Evolutionary conservation across 1,284 basidiomycete genomes (phyloP).

Genomic region (Trametes sp.): DNA sequence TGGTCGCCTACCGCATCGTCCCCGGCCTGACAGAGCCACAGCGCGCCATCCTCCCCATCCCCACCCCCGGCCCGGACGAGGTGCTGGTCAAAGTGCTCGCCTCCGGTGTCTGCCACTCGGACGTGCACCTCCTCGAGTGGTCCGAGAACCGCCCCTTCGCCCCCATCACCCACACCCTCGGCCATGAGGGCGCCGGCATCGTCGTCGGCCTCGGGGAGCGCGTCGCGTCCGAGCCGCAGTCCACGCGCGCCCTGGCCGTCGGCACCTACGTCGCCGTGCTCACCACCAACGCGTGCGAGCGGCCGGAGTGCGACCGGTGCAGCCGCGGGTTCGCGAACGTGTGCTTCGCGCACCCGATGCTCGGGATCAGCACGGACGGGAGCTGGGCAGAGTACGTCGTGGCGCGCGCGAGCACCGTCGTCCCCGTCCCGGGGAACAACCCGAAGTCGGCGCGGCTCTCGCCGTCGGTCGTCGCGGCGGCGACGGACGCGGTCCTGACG

Average conservation of each 20-base stretch:
- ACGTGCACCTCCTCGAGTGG: slow-evolving; percentile 26
- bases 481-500: slow-evolving; percentile 37
- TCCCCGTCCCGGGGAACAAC: slow-evolving; percentile 30
- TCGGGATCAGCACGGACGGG: slow-evolving; percentile 32
- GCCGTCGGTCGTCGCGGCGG: slow-evolving; percentile 31
- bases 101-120: slow-evolving; percentile 36
- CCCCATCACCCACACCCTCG: slow-evolving; percentile 27
- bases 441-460: slow-evolving; percentile 18
- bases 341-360: slow-evolving; percentile 19
- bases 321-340: slow-evolving; percentile 26
- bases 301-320: slow-evolving; percentile 27
- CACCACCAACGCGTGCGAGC: slow-evolving; percentile 31
- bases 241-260: slow-evolving; percentile 10
- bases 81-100: slow-evolving; percentile 37
- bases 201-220: slow-evolving; percentile 28
- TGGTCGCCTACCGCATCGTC: slow-evolving; percentile 33
- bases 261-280: slow-evolving; percentile 35
- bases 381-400: slow-evolving; percentile 33
- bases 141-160: slow-evolving; percentile 10
- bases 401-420: slow-evolving; percentile 26
- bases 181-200: slow-evolving; percentile 36
- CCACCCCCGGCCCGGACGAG: slow-evolving; percentile 29
- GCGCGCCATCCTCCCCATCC: slow-evolving; percentile 29
- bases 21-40: slow-evolving; percentile 21
- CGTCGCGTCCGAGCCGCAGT: slow-evolving; percentile 19